Base-by-base conservation (phyloP, 768 basidiomycete genomes). In the Calvatia gigantea region DNA sequence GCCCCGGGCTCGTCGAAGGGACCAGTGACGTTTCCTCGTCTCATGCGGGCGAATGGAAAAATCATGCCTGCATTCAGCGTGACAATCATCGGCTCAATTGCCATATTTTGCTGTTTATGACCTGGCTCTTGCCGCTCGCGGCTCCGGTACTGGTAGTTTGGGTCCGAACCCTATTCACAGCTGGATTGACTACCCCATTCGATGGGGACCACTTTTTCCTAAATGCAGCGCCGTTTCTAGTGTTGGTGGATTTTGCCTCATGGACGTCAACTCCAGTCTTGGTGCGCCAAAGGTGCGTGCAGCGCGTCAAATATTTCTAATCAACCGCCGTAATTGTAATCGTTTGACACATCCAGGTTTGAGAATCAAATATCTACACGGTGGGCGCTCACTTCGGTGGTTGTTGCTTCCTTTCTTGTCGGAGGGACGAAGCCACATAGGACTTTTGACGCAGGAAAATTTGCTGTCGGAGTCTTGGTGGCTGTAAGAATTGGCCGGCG, bases 111-210 rank as follows among this genome's bases (percentile, higher is more conserved):
- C 71, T 94, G 49, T 72, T 94, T 31, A 84, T 94, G 81, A 86
- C 89, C 15, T 87, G 86, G 80, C 74, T 94, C 2, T 71, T 96
- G 0, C 94, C 94, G 1, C 73, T 91, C 53, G 79, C 79, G 5
- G 87, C 84, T 2, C 87, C 91, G 0, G 86, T 88, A 5, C 74
- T 98, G 23, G 86, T 82, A 1, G 93, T 96, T 2, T 98, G 95
- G 95, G 87, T 87, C 2, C 82, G 93, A 47, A 95, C 94, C 35
- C 72, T 96, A 9, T 77, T 82, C 33, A 89, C 89, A 0, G 89
- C 91, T 8, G 89, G 90, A 0, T 80, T 84, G 58, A 86, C 81
- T 6, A 85, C 86, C 4, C 89, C 89, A 2, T 95, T 94, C 67
- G 80, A 85, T 39, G 86, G 89, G 0, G 93, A 95, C 65, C 91